Conservation (phyloP, 768 basidiomycete genomes). For the Pisolithus orientalis region DNA sequence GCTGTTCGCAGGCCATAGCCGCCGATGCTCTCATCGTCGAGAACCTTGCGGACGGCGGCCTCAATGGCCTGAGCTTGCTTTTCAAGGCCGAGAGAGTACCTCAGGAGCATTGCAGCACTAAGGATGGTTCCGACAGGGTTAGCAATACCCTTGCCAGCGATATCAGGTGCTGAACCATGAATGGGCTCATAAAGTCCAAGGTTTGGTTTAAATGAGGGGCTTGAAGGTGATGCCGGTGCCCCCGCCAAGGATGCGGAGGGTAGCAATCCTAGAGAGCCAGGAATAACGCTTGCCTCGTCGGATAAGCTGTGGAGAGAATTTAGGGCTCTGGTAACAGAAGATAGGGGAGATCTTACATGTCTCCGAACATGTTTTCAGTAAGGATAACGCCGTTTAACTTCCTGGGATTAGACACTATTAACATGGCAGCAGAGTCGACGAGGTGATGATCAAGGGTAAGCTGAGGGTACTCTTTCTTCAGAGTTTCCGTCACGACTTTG, state of each 20-base stretch:
- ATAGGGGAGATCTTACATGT: slow-evolving; percentile 64
- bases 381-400: slow-evolving; percentile 94
- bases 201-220: slow-evolving; percentile 65
- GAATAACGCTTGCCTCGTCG: slow-evolving; percentile 95
- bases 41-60: slow-evolving; percentile 80
- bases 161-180: slow-evolving; percentile 92
- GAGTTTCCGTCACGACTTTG: slow-evolving; percentile 81
- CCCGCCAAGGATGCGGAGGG: slow-evolving; percentile 96
- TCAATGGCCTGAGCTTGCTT: slow-evolving; percentile 83
- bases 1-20: slow-evolving; percentile 77
- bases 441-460: slow-evolving; percentile 84
- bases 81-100: slow-evolving; percentile 90
- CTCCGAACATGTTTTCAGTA: slow-evolving; percentile 95
- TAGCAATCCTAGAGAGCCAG: slow-evolving; percentile 91
- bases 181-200: slow-evolving; percentile 96
- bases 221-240: slow-evolving; percentile 54
- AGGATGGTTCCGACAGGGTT: slow-evolving; percentile 96
- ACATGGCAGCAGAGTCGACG: slow-evolving; percentile 95
- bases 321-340: neutral
- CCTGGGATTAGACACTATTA: slow-evolving; percentile 82
- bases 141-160: slow-evolving; percentile 89
- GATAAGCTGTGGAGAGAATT: slow-evolving; percentile 58
- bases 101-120: slow-evolving; percentile 86
- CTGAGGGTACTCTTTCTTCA: slow-evolving; percentile 83
- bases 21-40: slow-evolving; percentile 64